Evolutionary conservation across 2,329 filamentous ascomycete species (phyloP).

Genomic region (Diplodia intermedia): DNA sequence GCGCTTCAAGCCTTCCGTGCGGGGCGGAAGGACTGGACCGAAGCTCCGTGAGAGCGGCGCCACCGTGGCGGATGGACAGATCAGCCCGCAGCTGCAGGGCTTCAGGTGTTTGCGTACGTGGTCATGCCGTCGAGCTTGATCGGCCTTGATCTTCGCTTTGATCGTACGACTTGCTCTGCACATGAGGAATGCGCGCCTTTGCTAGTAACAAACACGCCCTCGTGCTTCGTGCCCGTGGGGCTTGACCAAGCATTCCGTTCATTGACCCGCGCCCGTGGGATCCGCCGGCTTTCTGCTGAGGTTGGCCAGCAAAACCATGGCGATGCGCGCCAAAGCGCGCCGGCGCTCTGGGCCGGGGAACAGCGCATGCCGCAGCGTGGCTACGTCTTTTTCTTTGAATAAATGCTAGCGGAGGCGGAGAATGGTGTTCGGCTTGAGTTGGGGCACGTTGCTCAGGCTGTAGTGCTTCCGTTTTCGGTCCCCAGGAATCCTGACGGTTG

Average conservation of each 20-base stretch:
- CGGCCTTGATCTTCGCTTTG: slow-evolving; percentile 8
- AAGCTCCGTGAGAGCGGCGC: background rate
- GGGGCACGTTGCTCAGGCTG: slow-evolving; percentile 23
- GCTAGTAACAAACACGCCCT: slow-evolving; percentile 20
- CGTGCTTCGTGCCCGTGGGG: slow-evolving; percentile 18
- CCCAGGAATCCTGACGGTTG: slow-evolving; percentile 7
- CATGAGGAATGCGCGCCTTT: slow-evolving; percentile 8
- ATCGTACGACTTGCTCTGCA: slow-evolving; percentile 17
- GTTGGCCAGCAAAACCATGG: background rate
- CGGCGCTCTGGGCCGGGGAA: background rate
- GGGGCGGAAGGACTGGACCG: background rate
- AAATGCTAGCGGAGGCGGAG: background rate
- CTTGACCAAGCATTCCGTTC: slow-evolving; percentile 10
- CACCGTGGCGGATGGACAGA: slow-evolving; percentile 1
- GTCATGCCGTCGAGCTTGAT: slow-evolving; percentile 5
- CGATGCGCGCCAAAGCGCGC: background rate
- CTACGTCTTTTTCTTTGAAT: slow-evolving; percentile 17
- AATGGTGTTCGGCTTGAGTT: background rate
- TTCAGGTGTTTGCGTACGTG: background rate
- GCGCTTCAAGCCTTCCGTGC: background rate
- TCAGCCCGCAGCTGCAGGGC: slow-evolving; percentile 5
- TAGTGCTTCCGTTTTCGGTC: slow-evolving; percentile 14
- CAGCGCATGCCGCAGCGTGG: slow-evolving; percentile 13
- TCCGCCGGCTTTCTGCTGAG: background rate
- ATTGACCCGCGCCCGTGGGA: background rate